Conservation (phyloP, 306 rosid genomes). For the Prunus mira region DNA sequence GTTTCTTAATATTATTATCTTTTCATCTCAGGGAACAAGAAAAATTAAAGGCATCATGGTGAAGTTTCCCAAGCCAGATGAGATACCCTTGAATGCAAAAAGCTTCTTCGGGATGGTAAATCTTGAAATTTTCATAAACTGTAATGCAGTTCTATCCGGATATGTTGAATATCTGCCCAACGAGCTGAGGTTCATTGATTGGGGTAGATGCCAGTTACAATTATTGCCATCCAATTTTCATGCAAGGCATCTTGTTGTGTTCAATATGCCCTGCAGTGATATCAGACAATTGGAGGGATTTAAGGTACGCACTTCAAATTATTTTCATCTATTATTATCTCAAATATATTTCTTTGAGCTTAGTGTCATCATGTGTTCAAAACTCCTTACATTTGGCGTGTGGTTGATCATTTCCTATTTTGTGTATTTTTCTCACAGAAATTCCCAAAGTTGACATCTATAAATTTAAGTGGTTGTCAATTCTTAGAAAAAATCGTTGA, state of each 20-base stretch:
- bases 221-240: conserved; percentile 31
- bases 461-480: not conserved
- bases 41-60: not conserved
- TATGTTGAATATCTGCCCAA: conserved; percentile 25
- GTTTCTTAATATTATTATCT: conserved; percentile 23
- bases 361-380: no score
- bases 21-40: not conserved
- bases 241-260: conserved; percentile 29
- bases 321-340: not conserved
- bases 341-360: no score
- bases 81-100: conserved; percentile 21
- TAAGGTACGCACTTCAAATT: conserved; percentile 14
- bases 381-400: no score
- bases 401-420: not conserved
- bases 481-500: not conserved
- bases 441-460: not conserved
- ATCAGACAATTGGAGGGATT: conserved; percentile 21
- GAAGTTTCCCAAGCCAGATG: not conserved
- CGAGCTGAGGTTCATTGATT: conserved; percentile 20
- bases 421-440: not conserved
- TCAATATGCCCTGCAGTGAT: conserved; percentile 25
- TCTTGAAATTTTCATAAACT: conserved; percentile 26
- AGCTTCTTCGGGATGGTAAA: conserved; percentile 20
- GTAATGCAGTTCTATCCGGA: conserved; percentile 18
- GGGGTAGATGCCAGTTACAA: conserved; percentile 32